Conservation (phyloP, 768 basidiomycete species). For the Pleurotus platypus region DNA sequence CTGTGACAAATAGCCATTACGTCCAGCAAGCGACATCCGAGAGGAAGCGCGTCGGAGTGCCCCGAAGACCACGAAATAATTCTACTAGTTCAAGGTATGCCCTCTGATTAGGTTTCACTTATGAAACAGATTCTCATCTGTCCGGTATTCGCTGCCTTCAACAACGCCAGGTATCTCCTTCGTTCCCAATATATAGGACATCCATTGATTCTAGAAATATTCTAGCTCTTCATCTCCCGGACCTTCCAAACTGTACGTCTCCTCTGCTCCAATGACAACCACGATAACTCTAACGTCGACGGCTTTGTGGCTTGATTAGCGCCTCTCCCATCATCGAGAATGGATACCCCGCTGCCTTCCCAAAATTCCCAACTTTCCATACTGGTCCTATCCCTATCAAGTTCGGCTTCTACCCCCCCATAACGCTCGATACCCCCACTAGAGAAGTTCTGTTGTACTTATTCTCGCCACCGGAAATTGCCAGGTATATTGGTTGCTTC, state of each 20-base stretch:
- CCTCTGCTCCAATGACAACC: slow-evolving; percentile 10
- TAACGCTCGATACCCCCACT: slow-evolving; percentile 58
- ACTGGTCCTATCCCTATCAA: slow-evolving; percentile 38
- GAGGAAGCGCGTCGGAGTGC: slow-evolving; percentile 64
- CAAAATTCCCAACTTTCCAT: slow-evolving; percentile 19
- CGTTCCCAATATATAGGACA: slow-evolving; percentile 8
- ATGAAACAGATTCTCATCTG: not conserved
- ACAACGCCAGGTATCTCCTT: slow-evolving; percentile 18
- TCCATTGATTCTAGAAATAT: slow-evolving; percentile 15
- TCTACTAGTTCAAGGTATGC: slow-evolving; percentile 46
- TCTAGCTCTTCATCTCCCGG: slow-evolving; percentile 30
- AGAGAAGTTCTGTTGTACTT: slow-evolving; percentile 68
- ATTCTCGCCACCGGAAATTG: slow-evolving; percentile 68
- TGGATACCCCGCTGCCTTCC: slow-evolving; percentile 16
- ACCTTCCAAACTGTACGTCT: slow-evolving; percentile 36
- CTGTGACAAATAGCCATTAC: slow-evolving; percentile 48
- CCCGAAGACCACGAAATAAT: slow-evolving; percentile 59
- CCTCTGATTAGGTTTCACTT: slow-evolving; percentile 9
- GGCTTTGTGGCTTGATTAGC: slow-evolving; percentile 21
- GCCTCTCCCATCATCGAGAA: slow-evolving; percentile 26
- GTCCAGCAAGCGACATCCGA: slow-evolving; percentile 85
- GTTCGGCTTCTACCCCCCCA: slow-evolving; percentile 47
- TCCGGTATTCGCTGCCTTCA: slow-evolving; percentile 8
- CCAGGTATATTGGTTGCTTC: slow-evolving; percentile 27
- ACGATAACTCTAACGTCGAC: slow-evolving; percentile 10